A percentile compares a stretch with the other conserved stretches of the same genome.
Conservation (phyloP, 495 filamentous ascomycete species). For the Neurospora sp. region DNA sequence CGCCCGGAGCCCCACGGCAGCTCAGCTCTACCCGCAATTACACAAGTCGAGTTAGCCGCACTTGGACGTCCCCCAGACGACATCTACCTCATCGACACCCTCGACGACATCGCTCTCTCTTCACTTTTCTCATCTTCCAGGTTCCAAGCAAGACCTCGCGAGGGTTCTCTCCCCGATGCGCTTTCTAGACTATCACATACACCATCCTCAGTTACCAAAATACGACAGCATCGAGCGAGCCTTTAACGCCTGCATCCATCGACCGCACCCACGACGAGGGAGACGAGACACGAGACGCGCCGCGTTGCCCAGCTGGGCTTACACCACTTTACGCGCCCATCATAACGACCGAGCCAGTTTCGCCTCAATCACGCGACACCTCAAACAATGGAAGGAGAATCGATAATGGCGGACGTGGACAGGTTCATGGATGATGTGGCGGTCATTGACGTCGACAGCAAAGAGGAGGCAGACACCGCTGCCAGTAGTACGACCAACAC, state of each 20-base stretch:
- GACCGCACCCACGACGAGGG: background rate
- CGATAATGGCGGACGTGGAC: constrained; percentile 20
- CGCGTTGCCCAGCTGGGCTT: background rate
- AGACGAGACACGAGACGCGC: background rate
- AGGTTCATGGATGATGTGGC: constrained; percentile 8
- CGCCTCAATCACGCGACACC: background rate
- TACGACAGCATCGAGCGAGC: background rate
- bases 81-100: background rate
- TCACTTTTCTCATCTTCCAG: background rate
- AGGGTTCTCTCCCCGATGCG: background rate
- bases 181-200: background rate
- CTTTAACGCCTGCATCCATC: background rate
- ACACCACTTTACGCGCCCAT: background rate
- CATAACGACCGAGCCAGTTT: background rate
- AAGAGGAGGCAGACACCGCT: background rate
- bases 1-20: background rate
- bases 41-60: background rate
- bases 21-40: background rate
- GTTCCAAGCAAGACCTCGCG: background rate
- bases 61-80: background rate
- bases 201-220: background rate
- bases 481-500: constrained; percentile 3
- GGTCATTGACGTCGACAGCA: constrained; percentile 6
- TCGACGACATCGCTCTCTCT: background rate
- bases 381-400: background rate